phyloP scores from a whole-genome alignment of 164 flowering plant genomes.

The Paratinospora sagittata region DNA sequence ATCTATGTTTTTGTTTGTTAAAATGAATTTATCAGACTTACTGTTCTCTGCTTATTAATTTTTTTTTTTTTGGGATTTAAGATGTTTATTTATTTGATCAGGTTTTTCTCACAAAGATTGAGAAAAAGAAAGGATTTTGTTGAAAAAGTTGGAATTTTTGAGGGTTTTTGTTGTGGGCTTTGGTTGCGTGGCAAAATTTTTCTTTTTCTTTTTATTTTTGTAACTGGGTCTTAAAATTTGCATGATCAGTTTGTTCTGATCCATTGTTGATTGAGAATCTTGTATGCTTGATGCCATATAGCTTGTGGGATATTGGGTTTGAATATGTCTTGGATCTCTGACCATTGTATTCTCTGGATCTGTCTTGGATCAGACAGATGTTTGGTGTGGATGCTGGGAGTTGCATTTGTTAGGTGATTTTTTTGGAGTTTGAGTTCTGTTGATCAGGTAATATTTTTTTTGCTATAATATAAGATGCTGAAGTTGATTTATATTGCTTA shows the following conservation, averaged over 20 bases:
- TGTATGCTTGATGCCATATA: too few relatives aligned
- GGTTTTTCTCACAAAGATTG: not conserved
- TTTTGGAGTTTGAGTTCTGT: slow-evolving; percentile 8
- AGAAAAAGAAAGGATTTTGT: slow-evolving; percentile 4
- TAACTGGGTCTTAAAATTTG: not conserved
- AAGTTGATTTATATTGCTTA: not conserved
- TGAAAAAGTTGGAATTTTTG: not conserved
- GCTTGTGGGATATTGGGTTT: not conserved
- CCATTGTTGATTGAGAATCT: not conserved
- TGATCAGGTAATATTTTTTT: slow-evolving; percentile 12
- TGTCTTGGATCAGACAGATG: slow-evolving; percentile 24
- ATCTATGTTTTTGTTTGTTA: not conserved
- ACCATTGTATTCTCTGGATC: not conserved
- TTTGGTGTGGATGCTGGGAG: not conserved
- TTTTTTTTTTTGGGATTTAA: not conserved
- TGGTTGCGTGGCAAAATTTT: not conserved
- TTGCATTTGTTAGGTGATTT: slow-evolving; percentile 1
- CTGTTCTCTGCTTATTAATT: too few relatives aligned
- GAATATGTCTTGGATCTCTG: not conserved
- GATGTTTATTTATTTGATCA: not conserved
- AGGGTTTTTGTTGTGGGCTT: not conserved
- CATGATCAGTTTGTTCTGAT: slow-evolving; percentile 1
- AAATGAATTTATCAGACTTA: too few relatives aligned
- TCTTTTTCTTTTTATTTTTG: not conserved
- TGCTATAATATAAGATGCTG: not conserved